Evolutionary conservation across 805 yeast genomes (phyloP).

Genomic region (Wickerhamomyces sydowiorum): DNA sequence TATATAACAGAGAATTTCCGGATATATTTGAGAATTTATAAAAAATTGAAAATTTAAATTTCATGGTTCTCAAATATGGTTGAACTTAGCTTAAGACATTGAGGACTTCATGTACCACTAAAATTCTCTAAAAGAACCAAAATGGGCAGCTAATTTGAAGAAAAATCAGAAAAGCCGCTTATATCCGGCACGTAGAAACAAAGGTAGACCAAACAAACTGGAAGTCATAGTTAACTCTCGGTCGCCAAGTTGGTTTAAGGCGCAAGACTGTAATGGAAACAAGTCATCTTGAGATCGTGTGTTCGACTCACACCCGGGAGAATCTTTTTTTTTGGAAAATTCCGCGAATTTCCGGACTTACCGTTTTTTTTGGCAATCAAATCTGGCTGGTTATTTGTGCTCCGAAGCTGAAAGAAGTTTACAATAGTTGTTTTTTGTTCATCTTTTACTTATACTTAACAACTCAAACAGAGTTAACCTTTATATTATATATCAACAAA

Average conservation of each 20-base stretch:
- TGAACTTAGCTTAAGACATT: too few relatives aligned
- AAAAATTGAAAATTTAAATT: too few relatives aligned
- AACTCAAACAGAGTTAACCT: neutral
- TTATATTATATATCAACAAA: slow-evolving; percentile 1
- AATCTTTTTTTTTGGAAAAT: slow-evolving; percentile 17
- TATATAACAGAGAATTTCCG: too few relatives aligned
- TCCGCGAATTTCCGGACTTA: too few relatives aligned
- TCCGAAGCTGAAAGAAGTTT: neutral
- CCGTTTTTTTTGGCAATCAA: neutral
- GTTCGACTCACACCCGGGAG: slow-evolving; percentile 49
- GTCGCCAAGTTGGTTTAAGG: slow-evolving; percentile 42
- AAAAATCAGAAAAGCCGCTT: too few relatives aligned
- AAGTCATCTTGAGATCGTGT: slow-evolving; percentile 42
- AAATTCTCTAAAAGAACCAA: too few relatives aligned
- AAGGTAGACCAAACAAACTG: neutral
- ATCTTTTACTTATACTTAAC: too few relatives aligned
- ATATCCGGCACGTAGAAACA: neutral
- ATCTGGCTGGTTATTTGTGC: neutral
- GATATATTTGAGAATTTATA: too few relatives aligned
- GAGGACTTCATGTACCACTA: too few relatives aligned
- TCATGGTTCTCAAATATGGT: too few relatives aligned
- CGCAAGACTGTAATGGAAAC: slow-evolving; percentile 36
- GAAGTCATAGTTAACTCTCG: slow-evolving; percentile 23
- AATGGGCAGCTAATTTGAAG: too few relatives aligned
- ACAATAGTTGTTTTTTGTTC: neutral